Conservation (phyloP, 495 filamentous ascomycete genomes). For the Lasiosphaeria miniovina region DNA sequence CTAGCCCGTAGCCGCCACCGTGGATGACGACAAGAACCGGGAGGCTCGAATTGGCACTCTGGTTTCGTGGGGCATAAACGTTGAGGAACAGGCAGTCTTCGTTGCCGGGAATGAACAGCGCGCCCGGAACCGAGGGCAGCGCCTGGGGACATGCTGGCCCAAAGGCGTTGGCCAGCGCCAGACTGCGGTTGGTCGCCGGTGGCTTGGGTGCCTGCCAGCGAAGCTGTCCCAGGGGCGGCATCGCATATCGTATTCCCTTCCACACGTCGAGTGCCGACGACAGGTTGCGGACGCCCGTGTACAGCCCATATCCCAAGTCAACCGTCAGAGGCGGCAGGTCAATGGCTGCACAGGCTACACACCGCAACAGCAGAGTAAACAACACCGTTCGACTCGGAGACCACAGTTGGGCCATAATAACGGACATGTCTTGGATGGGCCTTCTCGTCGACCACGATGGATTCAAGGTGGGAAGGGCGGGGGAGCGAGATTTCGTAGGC, state of each 20-base stretch:
- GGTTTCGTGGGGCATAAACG: slow-evolving; percentile 31
- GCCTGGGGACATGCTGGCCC: slow-evolving; percentile 16
- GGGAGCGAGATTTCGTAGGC: no score
- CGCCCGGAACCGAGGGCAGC: slow-evolving; percentile 12
- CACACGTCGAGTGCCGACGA: slow-evolving; percentile 10
- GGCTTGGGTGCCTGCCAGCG: slow-evolving; percentile 35
- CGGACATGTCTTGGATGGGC: no score
- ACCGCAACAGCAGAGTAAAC: background rate
- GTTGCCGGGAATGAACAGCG: slow-evolving; percentile 15
- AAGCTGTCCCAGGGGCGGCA: slow-evolving; percentile 28
- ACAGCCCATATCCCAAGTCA: slow-evolving; percentile 12
- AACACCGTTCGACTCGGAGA: background rate
- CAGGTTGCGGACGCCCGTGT: slow-evolving; percentile 7
- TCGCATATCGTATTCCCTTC: slow-evolving; percentile 39
- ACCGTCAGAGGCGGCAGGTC: background rate
- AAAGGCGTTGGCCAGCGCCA: slow-evolving; percentile 1
- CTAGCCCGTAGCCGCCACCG: slow-evolving; percentile 41
- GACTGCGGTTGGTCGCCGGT: background rate
- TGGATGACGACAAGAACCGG: slow-evolving; percentile 44
- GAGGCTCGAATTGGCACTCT: slow-evolving; percentile 20
- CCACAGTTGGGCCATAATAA: background rate
- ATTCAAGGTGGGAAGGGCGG: no score
- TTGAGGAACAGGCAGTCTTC: slow-evolving; percentile 46
- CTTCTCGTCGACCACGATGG: no score
- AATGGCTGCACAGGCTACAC: background rate